Evolutionary conservation across 345 rosid genomes (phyloP).

Genomic region (Schrenkiella parvula): DNA sequence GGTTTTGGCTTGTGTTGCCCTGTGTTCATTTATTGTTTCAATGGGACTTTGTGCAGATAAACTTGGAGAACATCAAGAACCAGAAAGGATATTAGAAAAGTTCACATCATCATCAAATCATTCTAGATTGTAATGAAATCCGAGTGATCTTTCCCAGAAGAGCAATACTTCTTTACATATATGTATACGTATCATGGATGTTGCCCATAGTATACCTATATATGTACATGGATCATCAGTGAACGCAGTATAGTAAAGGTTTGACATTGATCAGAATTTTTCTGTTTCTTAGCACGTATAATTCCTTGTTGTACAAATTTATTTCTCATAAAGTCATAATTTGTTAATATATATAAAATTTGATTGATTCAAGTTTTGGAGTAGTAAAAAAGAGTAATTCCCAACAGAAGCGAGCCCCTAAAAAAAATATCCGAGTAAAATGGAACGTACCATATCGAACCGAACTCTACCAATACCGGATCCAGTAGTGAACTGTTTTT

Average conservation of each 20-base stretch:
- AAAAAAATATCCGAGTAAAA: background rate
- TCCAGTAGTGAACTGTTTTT: background rate
- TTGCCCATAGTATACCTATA: background rate
- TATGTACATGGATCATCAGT: conserved; percentile 5
- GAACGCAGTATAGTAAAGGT: conserved; percentile 13
- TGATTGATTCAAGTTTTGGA: background rate
- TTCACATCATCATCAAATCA: background rate
- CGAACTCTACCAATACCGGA: background rate
- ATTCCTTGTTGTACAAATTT: conserved; percentile 4
- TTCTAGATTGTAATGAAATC: background rate
- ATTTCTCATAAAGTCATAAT: background rate
- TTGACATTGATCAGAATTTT: background rate
- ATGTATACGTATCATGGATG: background rate
- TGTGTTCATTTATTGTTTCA: background rate
- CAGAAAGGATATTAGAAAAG: conserved; percentile 4
- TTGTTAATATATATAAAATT: background rate
- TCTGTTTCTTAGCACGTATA: background rate
- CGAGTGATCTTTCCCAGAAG: conserved; percentile 10
- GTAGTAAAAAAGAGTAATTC: background rate
- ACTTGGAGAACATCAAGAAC: conserved; percentile 29
- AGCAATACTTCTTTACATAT: background rate
- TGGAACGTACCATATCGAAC: background rate
- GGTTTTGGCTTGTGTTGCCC: background rate
- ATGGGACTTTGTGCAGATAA: conserved; percentile 27
- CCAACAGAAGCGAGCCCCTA: background rate